A percentile compares a stretch with the other conserved stretches of the same genome.
phyloP scores from a whole-genome alignment of 352 stramenopile genomes.

The Pythium periplocum region DNA sequence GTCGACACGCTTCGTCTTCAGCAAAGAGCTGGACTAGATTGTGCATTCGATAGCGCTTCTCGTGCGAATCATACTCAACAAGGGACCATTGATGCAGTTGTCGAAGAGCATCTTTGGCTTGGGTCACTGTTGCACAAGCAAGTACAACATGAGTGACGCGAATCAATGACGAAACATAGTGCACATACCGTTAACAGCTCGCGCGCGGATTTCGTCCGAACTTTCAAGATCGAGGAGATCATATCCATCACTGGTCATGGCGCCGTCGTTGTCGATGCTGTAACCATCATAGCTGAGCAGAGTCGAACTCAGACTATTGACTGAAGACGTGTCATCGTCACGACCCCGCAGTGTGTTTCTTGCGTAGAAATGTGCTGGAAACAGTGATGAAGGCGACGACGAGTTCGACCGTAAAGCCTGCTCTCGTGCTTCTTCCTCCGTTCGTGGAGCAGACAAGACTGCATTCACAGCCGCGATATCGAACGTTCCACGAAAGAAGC shows the following conservation, averaged over 20 bases:
- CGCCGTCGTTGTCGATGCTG: slow-evolving; percentile 71
- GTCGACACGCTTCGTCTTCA: slow-evolving; percentile 60
- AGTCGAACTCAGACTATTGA: slow-evolving; percentile 57
- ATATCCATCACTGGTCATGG: slow-evolving; percentile 75
- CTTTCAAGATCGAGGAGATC: slow-evolving; percentile 71
- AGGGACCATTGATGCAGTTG: slow-evolving; percentile 78
- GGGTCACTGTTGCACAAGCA: slow-evolving; percentile 23
- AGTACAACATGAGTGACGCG: neutral
- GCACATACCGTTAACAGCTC: slow-evolving; percentile 27
- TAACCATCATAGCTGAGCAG: slow-evolving; percentile 69
- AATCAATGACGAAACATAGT: neutral
- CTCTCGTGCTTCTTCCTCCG: slow-evolving; percentile 9
- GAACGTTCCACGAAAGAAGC: slow-evolving; percentile 78
- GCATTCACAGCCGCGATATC: slow-evolving; percentile 63
- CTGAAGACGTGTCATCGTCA: slow-evolving; percentile 49
- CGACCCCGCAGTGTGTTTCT: slow-evolving; percentile 13
- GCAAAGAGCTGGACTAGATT: slow-evolving; percentile 83
- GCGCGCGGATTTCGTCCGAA: slow-evolving; percentile 55
- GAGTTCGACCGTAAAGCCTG: slow-evolving; percentile 16
- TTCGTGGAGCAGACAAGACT: slow-evolving; percentile 50
- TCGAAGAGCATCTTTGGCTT: slow-evolving; percentile 44
- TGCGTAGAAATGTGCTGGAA: slow-evolving; percentile 48
- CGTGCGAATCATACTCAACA: slow-evolving; percentile 66
- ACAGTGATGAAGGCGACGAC: slow-evolving; percentile 3
- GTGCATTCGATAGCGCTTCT: slow-evolving; percentile 75